Base-by-base conservation (phyloP, 768 basidiomycete species). In the Daedaleopsis sinensis region DNA sequence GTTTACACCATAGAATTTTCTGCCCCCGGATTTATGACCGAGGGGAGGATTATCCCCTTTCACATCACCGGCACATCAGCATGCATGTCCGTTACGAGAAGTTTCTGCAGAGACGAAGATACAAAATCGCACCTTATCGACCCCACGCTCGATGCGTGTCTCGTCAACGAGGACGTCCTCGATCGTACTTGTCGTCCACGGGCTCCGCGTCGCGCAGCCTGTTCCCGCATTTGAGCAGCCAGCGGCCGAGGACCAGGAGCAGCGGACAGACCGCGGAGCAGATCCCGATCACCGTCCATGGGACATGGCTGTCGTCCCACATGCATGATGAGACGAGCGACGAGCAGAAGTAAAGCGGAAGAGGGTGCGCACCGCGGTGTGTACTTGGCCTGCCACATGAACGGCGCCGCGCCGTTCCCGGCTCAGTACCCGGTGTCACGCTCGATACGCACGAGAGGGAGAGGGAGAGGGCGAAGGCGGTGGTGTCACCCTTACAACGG, bases 371-470 rank as follows among this genome's bases (percentile, higher is more conserved):
- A 87, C 87, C 88, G 80, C 5, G 89, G 90, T 61, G 80, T 82
- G 68, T 88, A 91, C 70, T 82, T 76, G 0, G 76, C 76, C 68
- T 86, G 82, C 90, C 90, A 92, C 87, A 92, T 89, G 67, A 90
- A 88, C 0, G 90, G 89, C n/a, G 84, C 85, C 0, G 82, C 83
- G 1, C 88, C 76, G 59, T 92, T 91, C 32, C 84, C 84, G 21
- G 85, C 62, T 64, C 85, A 85, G 68, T 91, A 93, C 88, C 89
- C 0, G 88, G 82, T 0, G 87, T 90, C 5, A 88, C 83, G 44
- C 72, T 81, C 1, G 82, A 83, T 13, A 90, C 68, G 90, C 90
- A 91, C 4, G n/a, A n/a, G n/a, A n/a, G n/a, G n/a, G n/a, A n/a
- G n/a, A n/a, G n/a, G n/a, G n/a, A n/a, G n/a, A n/a, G n/a, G n/a